Percentiles rank a stretch among this genome's conserved stretches.
Conservation (phyloP, 768 basidiomycete genomes). For the Trametes cinnabarina region DNA sequence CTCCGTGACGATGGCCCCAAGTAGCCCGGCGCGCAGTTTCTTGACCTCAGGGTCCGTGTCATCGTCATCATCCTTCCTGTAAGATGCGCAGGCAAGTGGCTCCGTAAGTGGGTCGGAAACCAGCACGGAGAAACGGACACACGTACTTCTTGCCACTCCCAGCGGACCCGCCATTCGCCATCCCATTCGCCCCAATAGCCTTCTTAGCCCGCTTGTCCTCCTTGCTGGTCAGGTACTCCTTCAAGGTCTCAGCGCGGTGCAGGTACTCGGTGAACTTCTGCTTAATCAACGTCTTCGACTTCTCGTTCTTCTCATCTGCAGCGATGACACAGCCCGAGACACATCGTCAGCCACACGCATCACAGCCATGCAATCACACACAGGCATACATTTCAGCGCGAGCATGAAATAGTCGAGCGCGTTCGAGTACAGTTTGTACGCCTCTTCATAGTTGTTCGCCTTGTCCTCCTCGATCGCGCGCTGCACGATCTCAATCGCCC, state of each 20-base stretch:
- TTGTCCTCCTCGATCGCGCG: constrained; percentile 90
- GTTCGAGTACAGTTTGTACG: constrained; percentile 94
- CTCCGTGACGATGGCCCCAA: constrained; percentile 86
- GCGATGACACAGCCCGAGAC: neutral
- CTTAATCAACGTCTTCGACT: constrained; percentile 81
- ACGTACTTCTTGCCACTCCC: constrained; percentile 40
- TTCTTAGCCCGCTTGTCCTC: constrained; percentile 62
- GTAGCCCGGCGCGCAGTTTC: constrained; percentile 90
- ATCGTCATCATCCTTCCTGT: constrained; percentile 57
- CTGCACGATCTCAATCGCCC: constrained; percentile 89
- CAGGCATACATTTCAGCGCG: constrained; percentile 78
- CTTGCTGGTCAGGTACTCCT: constrained; percentile 68
- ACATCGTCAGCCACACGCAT: neutral
- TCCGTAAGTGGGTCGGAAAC: constrained; percentile 1
- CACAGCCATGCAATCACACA: neutral
- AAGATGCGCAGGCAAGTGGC: neutral
- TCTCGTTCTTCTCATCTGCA: constrained; percentile 91
- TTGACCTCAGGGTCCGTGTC: constrained; percentile 90
- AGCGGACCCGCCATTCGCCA: constrained; percentile 35
- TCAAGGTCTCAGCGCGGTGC: constrained; percentile 85
- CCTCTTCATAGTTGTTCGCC: constrained; percentile 90
- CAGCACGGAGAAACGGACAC: neutral
- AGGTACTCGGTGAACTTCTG: constrained; percentile 91
- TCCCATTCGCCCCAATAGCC: constrained; percentile 50
- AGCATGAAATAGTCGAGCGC: constrained; percentile 98